Evolutionary conservation across 129 eudicot species (phyloP), one percentile per base, ranked within the genome.

Genomic region (Artemisia tridentata): DNA sequence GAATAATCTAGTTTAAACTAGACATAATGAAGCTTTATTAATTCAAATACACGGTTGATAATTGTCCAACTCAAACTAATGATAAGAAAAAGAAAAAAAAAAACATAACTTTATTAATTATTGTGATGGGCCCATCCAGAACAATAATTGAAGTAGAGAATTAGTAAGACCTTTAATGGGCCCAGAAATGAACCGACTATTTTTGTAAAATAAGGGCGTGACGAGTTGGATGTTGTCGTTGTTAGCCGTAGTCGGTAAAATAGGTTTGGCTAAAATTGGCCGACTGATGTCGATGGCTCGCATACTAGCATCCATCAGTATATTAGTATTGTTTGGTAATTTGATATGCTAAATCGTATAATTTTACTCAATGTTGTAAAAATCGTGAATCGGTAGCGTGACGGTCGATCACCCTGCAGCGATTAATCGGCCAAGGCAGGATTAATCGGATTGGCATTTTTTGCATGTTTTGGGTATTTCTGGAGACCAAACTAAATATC

Each of bases 181-280:
- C 29, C 64, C 70, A 16, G 10, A 41, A 74, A 21, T 53, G 64
- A 74, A 74, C 78, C 78, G 78, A 64, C 78, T 72, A 64, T 19
- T 12, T 51, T 73, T 73, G 20, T 20, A 63, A 29, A 51, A 29
- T 62, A 48, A 60, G 62, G 27, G 52, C 23, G 23, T 27, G 61
- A 63, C 47, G 66, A 9, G 63, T 14, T 38, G 23, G 43, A 67
- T 3, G 49, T 38, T 69, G 78, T 73, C 70, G 41, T 51, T 51
- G 21, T 73, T 73, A 31, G 72, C 61, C 67, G 29, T 21, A 71
- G 60, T 72, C 49, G 68, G 76, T 72, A 60, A 60, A 72, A 73
- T 15, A 21, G 41, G 50, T 51, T 51, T 7, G 43, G 41, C 54
- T 50, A 18, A 9, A 68, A 20, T 53, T 29, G 64, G 45, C 45